Percentiles rank a stretch among this genome's conserved stretches.
Conservation (phyloP, 768 basidiomycete species). For the Auricularia sp. region DNA sequence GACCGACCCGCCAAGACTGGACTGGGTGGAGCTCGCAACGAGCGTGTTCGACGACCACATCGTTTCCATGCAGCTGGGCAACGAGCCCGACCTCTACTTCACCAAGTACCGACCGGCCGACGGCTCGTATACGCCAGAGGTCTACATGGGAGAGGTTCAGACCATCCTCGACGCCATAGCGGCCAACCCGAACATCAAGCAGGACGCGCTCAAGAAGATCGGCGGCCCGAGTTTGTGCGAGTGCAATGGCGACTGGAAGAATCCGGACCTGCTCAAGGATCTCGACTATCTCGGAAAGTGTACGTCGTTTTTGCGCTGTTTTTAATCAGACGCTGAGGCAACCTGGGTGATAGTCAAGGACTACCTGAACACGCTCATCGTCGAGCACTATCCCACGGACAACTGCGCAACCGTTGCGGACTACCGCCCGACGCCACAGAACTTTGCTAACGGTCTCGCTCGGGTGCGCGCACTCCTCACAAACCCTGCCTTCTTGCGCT, state of each 20-base stretch:
- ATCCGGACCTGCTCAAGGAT: slow-evolving; percentile 30
- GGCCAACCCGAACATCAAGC: slow-evolving; percentile 27
- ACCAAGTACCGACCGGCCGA: slow-evolving; percentile 9
- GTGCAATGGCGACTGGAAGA: slow-evolving; percentile 35
- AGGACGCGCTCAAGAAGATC: slow-evolving; percentile 31
- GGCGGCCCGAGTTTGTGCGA: slow-evolving; percentile 53
- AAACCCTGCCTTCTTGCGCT: background rate
- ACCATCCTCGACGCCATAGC: slow-evolving; percentile 34
- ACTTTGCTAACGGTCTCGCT: background rate
- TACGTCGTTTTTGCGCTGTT: slow-evolving; percentile 13
- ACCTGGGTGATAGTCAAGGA: slow-evolving; percentile 20
- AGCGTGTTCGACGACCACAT: slow-evolving; percentile 18
- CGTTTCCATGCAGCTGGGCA: slow-evolving; percentile 22
- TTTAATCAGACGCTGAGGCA: slow-evolving; percentile 13
- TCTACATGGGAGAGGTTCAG: slow-evolving; percentile 46
- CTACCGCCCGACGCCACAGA: background rate
- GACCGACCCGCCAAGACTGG: slow-evolving; percentile 13
- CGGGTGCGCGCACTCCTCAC: background rate
- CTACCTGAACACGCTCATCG: slow-evolving; percentile 20
- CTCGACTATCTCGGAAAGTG: slow-evolving; percentile 42
- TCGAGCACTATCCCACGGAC: slow-evolving; percentile 37
- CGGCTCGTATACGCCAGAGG: slow-evolving; percentile 18
- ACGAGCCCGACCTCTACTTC: slow-evolving; percentile 28
- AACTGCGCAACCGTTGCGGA: slow-evolving; percentile 34
- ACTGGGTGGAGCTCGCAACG: slow-evolving; percentile 14